Conservation (phyloP, 2,329 filamentous ascomycete species). For the Fusarium pseudonygamai region DNA sequence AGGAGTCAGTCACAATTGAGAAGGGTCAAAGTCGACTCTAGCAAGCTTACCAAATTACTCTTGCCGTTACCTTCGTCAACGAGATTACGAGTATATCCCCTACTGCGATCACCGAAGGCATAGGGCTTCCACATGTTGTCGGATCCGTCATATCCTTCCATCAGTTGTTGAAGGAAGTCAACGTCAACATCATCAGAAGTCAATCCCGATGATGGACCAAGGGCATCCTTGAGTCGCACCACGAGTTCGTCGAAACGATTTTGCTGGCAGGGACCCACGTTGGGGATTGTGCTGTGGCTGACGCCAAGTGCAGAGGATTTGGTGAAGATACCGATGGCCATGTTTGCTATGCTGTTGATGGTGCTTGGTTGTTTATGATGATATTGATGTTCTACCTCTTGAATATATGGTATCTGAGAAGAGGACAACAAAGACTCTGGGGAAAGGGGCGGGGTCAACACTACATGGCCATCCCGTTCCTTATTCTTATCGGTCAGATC, state of each 20-base stretch:
- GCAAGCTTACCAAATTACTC: slow-evolving; percentile 71
- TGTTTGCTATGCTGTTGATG: slow-evolving; percentile 38
- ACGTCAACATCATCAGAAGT: slow-evolving; percentile 85
- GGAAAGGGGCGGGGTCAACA: slow-evolving; percentile 38
- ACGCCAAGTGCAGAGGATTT: slow-evolving; percentile 29
- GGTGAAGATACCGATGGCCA: slow-evolving; percentile 50
- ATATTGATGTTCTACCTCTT: slow-evolving; percentile 13
- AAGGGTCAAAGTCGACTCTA: slow-evolving; percentile 10
- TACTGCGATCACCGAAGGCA: slow-evolving; percentile 74
- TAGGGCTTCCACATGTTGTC: slow-evolving; percentile 78
- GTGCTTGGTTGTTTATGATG: slow-evolving; percentile 21
- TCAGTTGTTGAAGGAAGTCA: slow-evolving; percentile 73
- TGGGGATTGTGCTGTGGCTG: slow-evolving; percentile 31
- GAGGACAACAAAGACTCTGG: slow-evolving; percentile 41
- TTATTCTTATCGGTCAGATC: slow-evolving; percentile 42
- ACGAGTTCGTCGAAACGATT: slow-evolving; percentile 76
- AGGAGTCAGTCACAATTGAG: slow-evolving; percentile 27
- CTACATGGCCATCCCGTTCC: slow-evolving; percentile 26
- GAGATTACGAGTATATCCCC: slow-evolving; percentile 85
- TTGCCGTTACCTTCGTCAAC: slow-evolving; percentile 89
- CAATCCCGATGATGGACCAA: slow-evolving; percentile 84
- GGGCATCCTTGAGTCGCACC: slow-evolving; percentile 73
- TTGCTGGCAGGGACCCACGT: slow-evolving; percentile 40
- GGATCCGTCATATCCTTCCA: slow-evolving; percentile 77
- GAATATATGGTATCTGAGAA: slow-evolving; percentile 11